Evolutionary conservation across 495 filamentous ascomycete species (phyloP).

Genomic region (Xylaria bambusicola): DNA sequence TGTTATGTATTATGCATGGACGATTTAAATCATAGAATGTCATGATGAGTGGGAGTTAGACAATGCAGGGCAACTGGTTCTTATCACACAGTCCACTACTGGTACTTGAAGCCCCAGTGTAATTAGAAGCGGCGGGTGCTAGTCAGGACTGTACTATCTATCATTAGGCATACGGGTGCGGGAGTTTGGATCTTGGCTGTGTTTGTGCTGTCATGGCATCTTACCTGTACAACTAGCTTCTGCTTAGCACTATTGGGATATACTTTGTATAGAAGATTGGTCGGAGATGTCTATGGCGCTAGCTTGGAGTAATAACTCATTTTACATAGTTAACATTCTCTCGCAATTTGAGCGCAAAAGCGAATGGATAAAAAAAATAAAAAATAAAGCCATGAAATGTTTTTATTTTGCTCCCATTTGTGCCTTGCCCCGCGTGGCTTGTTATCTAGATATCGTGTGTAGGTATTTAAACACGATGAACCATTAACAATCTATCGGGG

Average conservation of each 20-base stretch:
- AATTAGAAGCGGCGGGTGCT: background rate
- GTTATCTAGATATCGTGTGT: too few species aligned
- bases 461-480: too few species aligned
- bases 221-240: constrained; percentile 7
- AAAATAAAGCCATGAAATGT: too few species aligned
- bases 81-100: background rate
- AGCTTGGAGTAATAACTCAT: constrained; percentile 2
- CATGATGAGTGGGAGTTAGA: constrained; percentile 17
- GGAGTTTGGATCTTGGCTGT: constrained; percentile 17
- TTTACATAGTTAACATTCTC: background rate
- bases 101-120: background rate
- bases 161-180: constrained; percentile 9
- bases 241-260: constrained; percentile 10
- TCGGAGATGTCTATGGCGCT: background rate
- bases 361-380: background rate
- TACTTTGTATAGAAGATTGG: constrained; percentile 16
- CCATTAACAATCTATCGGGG: background rate
- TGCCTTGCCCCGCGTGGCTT: too few species aligned
- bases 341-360: background rate
- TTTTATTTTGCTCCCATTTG: too few species aligned
- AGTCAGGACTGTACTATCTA: background rate
- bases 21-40: constrained; percentile 15
- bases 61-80: constrained; percentile 15
- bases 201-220: constrained; percentile 10
- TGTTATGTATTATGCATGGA: constrained; percentile 23